Conservation (phyloP, 345 rosid genomes). For the Eucalyptus curtisii region DNA sequence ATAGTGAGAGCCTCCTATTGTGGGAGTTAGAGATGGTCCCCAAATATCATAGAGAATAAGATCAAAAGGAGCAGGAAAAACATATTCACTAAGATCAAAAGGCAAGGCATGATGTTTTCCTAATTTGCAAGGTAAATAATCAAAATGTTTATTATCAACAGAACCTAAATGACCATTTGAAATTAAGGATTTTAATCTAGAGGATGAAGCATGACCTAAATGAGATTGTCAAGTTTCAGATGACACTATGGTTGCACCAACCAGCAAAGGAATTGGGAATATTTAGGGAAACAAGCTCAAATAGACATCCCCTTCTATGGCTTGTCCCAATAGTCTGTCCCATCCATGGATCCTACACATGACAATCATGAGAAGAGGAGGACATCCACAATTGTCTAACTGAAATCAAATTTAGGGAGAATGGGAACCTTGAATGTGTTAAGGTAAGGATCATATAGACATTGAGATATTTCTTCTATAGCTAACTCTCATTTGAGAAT, state of each 20-base stretch:
- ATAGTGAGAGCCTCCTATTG: not conserved
- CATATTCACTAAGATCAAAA: not conserved
- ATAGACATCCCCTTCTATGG: not conserved
- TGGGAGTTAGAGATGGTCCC: not conserved
- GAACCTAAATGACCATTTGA: not conserved
- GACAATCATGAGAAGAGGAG: not conserved
- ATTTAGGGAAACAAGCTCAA: not conserved
- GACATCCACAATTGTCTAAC: not conserved
- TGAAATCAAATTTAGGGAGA: not conserved
- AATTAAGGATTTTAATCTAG: not conserved
- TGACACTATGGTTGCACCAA: not conserved
- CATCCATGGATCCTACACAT: not conserved
- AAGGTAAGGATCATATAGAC: not conserved
- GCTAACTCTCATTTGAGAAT: not conserved
- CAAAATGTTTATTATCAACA: not conserved
- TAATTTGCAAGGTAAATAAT: not conserved
- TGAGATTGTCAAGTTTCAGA: not conserved
- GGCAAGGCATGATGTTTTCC: not conserved
- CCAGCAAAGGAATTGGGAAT: not conserved
- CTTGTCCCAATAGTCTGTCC: not conserved
- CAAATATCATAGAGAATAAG: not conserved
- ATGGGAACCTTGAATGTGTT: not conserved
- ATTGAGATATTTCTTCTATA: not conserved
- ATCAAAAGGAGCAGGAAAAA: not conserved
- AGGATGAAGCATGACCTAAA: not conserved